These are phyloP conservation scores for Exophiala mesophila DNA, from an alignment of 2,329 filamentous ascomycete genomes.

Conservation along the genomic window DNA sequence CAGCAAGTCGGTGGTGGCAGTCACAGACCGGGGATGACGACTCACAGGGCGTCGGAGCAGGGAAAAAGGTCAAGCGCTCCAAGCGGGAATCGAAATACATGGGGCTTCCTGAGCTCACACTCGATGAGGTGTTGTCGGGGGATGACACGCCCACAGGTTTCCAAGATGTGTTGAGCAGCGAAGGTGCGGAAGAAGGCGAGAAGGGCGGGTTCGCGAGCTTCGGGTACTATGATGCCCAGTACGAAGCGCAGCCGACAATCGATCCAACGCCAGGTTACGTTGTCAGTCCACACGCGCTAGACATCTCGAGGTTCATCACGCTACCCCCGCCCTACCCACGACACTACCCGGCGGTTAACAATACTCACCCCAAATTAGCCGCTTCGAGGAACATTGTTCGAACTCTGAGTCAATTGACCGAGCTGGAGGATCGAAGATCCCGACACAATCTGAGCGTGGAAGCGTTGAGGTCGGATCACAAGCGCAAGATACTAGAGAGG, in stretches of 20 bases:
- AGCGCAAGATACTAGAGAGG: constrained; percentile 52
- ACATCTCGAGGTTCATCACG: constrained; percentile 88
- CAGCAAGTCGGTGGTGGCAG: constrained; percentile 95
- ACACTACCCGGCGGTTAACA: constrained; percentile 92
- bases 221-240: constrained; percentile 19
- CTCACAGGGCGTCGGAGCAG: constrained; percentile 64
- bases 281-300: constrained; percentile 54
- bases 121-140: constrained; percentile 65
- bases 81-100: constrained; percentile 96
- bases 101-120: constrained; percentile 58
- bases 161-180: constrained; percentile 6
- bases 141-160: constrained; percentile 17
- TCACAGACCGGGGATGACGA: constrained; percentile 46
- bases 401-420: constrained; percentile 65
- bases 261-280: constrained; percentile 1
- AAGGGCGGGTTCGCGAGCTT: constrained; percentile 39
- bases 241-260: neutral
- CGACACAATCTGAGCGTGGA: constrained; percentile 48
- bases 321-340: constrained; percentile 90
- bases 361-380: constrained; percentile 85
- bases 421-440: constrained; percentile 63
- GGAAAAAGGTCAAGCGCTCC: constrained; percentile 64
- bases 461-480: constrained; percentile 50
- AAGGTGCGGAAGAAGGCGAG: constrained; percentile 60
- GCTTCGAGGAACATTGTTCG: constrained; percentile 70